Percentiles rank a stretch among this genome's conserved stretches.
Evolutionary conservation across 805 yeast species (phyloP).

Genomic region (Wickerhamomyces kurtzmanii): DNA sequence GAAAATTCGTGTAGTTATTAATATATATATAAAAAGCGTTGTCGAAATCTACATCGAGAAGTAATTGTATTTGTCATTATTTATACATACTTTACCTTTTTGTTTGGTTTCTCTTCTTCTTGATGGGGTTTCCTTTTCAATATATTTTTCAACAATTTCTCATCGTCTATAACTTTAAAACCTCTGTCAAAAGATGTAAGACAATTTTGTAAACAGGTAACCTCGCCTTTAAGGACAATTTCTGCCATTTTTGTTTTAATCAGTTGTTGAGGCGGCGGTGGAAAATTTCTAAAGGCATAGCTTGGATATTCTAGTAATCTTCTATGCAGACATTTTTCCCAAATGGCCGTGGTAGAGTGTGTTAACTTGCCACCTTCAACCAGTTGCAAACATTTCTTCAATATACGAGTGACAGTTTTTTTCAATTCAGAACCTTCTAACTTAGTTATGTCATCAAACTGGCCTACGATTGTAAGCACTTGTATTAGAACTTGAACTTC

Average conservation of each 20-base stretch:
- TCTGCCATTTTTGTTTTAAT: slow-evolving; percentile 34
- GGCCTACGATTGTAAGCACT: slow-evolving; percentile 30
- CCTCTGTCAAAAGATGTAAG: slow-evolving; percentile 13
- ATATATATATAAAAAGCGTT: no score
- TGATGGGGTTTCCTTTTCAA: slow-evolving; percentile 35
- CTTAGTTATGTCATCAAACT: slow-evolving; percentile 14
- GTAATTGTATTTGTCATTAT: no score
- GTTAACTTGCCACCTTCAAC: slow-evolving; percentile 44
- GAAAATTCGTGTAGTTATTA: no score
- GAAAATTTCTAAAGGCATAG: slow-evolving; percentile 17
- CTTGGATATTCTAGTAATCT: slow-evolving; percentile 40
- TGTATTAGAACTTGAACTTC: slow-evolving; percentile 49
- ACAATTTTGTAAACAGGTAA: slow-evolving; percentile 35
- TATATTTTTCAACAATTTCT: slow-evolving; percentile 47
- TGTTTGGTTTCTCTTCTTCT: no score
- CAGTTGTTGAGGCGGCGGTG: slow-evolving; percentile 9
- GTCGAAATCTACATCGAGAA: no score
- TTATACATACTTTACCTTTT: no score
- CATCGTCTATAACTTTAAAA: slow-evolving; percentile 44
- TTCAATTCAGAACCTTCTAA: slow-evolving; percentile 13
- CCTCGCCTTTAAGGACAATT: slow-evolving; percentile 48
- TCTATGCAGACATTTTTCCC: slow-evolving; percentile 16
- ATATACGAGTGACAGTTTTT: slow-evolving; percentile 33
- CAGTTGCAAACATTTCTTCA: slow-evolving; percentile 53
- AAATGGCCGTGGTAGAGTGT: slow-evolving; percentile 14